phyloP scores from a whole-genome alignment of 2,329 filamentous ascomycete genomes.

The Teratosphaeria zuluensis region DNA sequence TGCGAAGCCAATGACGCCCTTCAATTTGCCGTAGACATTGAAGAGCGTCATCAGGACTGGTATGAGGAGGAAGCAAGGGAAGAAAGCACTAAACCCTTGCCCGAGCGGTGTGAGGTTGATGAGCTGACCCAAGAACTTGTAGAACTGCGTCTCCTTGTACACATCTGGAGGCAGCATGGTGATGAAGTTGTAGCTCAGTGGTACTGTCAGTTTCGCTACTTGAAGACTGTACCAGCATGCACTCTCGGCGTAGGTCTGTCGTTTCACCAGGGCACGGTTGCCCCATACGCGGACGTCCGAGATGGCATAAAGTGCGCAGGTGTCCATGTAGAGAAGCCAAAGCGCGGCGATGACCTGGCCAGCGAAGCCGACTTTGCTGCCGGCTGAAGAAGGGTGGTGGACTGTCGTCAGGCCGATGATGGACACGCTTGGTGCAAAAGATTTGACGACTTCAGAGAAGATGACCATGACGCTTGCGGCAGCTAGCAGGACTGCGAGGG shows the following conservation, averaged over 20 bases:
- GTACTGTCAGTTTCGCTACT: constrained; percentile 84
- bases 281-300: constrained; percentile 97
- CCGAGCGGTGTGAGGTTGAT: constrained; percentile 78
- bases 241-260: constrained; percentile 85
- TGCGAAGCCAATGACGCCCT: constrained; percentile 62
- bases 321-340: constrained; percentile 96
- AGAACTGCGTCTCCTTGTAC: constrained; percentile 73
- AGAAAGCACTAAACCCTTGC: constrained; percentile 75
- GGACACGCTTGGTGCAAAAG: constrained; percentile 67
- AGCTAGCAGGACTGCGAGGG: constrained; percentile 57
- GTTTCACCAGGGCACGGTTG: constrained; percentile 76
- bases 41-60: constrained; percentile 81
- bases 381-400: constrained; percentile 61
- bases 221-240: constrained; percentile 95
- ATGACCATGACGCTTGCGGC: constrained; percentile 73
- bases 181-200: constrained; percentile 91
- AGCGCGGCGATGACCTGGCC: constrained; percentile 74
- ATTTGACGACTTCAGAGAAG: constrained; percentile 88
- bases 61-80: constrained; percentile 77
- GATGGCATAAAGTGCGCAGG: constrained; percentile 76
- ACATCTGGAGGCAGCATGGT: constrained; percentile 70
- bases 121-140: constrained; percentile 70
- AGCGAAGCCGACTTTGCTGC: constrained; percentile 70
- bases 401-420: constrained; percentile 58
- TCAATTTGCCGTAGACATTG: constrained; percentile 76